Evolutionary conservation across 2,329 filamentous ascomycete species (phyloP).

Genomic region (Pestalotiopsis sp.): DNA sequence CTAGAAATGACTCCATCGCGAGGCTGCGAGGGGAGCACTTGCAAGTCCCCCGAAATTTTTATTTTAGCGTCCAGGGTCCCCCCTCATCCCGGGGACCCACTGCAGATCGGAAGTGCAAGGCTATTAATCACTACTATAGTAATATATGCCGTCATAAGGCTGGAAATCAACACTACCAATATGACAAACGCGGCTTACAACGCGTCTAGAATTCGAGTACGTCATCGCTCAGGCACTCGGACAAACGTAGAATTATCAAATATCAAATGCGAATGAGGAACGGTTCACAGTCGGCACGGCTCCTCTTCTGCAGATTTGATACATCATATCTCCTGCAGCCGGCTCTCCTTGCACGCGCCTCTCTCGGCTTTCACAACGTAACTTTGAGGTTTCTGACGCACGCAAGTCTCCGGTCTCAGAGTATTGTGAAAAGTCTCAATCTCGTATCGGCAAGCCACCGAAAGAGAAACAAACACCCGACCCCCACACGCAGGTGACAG

Average conservation of each 20-base stretch:
- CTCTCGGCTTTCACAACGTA: not conserved
- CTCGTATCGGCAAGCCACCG: not conserved
- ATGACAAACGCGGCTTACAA: not conserved
- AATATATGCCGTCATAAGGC: conserved; percentile 11
- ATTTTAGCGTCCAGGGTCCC: not conserved
- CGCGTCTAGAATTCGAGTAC: conserved; percentile 2
- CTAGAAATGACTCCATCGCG: conserved; percentile 7
- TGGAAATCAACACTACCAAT: not conserved
- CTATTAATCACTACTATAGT: not conserved
- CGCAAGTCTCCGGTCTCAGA: not conserved
- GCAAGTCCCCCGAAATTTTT: conserved; percentile 4
- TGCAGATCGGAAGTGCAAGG: conserved; percentile 9
- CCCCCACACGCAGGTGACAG: too few species aligned
- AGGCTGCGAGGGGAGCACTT: conserved; percentile 1
- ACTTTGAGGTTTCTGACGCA: not conserved
- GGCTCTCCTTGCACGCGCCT: not conserved
- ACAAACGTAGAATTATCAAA: not conserved
- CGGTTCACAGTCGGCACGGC: not conserved
- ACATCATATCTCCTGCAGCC: not conserved
- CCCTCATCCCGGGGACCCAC: not conserved
- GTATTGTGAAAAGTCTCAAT: not conserved
- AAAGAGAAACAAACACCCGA: not conserved
- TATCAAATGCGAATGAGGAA: not conserved
- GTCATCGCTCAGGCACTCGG: conserved; percentile 1
- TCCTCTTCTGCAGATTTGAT: not conserved